These are phyloP conservation scores for Brasilioporus rufonigricans DNA, from an alignment of 768 basidiomycete genomes.

Conservation along the genomic window DNA sequence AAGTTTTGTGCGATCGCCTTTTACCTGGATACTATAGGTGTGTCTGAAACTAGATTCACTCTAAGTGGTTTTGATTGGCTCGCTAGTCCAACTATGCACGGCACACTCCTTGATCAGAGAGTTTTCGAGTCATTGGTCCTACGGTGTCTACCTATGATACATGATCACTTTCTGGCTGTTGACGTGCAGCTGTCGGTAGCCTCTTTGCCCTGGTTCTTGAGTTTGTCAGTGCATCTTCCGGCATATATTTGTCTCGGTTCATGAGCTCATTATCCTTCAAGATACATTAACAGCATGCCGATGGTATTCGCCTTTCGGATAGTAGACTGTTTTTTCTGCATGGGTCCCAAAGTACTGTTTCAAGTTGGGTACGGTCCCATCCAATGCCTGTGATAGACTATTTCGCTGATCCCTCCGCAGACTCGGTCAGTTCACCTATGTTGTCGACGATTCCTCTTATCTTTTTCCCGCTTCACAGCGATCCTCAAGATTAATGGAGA, in stretches of 20 bases:
- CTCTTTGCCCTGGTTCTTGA: slow-evolving; percentile 97
- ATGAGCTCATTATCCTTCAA: slow-evolving; percentile 5
- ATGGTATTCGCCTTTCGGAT: slow-evolving; percentile 98
- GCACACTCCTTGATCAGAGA: slow-evolving; percentile 95
- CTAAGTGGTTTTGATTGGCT: slow-evolving; percentile 3
- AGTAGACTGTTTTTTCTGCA: slow-evolving; percentile 97
- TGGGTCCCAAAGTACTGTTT: slow-evolving; percentile 98
- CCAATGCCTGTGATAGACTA: neutral
- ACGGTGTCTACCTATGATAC: slow-evolving; percentile 86
- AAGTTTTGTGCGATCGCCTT: slow-evolving; percentile 91
- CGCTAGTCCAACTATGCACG: slow-evolving; percentile 92
- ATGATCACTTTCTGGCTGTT: slow-evolving; percentile 86
- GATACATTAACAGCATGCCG: slow-evolving; percentile 92
- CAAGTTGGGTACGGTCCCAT: slow-evolving; percentile 78
- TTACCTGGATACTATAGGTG: slow-evolving; percentile 97
- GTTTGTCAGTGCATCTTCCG: slow-evolving; percentile 62
- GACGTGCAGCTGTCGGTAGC: slow-evolving; percentile 98
- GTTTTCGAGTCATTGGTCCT: slow-evolving; percentile 95
- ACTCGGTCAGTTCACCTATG: slow-evolving; percentile 45
- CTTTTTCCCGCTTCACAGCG: slow-evolving; percentile 46
- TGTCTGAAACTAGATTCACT: slow-evolving; percentile 16
- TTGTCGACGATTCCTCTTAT: slow-evolving; percentile 9
- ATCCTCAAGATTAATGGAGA: slow-evolving; percentile 98
- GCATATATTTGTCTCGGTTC: neutral
- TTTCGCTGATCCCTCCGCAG: slow-evolving; percentile 33